These are phyloP conservation scores for Phytopythium sindhum DNA, from an alignment of 352 stramenopile genomes.

Conservation along the genomic window DNA sequence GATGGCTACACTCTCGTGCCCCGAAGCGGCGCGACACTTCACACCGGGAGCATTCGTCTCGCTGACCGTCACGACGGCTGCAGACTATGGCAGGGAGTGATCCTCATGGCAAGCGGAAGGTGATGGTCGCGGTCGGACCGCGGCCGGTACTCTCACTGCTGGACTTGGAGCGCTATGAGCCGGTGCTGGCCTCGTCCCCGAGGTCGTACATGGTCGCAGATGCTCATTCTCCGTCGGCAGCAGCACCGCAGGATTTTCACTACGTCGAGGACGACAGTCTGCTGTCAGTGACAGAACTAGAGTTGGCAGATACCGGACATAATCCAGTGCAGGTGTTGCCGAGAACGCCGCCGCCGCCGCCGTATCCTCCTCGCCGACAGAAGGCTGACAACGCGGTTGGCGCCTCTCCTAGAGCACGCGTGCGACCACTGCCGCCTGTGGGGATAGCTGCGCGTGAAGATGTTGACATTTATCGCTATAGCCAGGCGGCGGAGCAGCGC, in stretches of 20 bases:
- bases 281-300: neutral
- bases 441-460: conserved; percentile 45
- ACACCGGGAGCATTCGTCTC: neutral
- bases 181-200: conserved; percentile 40
- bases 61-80: neutral
- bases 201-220: conserved; percentile 25
- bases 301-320: neutral
- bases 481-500: conserved; percentile 40
- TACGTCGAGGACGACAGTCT: neutral
- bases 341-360: neutral
- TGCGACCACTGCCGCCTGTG: conserved; percentile 33
- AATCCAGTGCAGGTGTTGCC: neutral
- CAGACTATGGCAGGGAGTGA: neutral
- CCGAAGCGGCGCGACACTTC: neutral
- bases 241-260: neutral
- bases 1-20: too few species aligned
- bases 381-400: neutral
- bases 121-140: neutral
- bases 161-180: conserved; percentile 61
- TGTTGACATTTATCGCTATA: conserved; percentile 65
- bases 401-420: neutral
- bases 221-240: neutral
- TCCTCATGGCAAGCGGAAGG: neutral
- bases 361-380: neutral
- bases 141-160: conserved; percentile 52